Evolutionary conservation across 2,329 filamentous ascomycete species (phyloP).

Genomic region (Capronia americana): DNA sequence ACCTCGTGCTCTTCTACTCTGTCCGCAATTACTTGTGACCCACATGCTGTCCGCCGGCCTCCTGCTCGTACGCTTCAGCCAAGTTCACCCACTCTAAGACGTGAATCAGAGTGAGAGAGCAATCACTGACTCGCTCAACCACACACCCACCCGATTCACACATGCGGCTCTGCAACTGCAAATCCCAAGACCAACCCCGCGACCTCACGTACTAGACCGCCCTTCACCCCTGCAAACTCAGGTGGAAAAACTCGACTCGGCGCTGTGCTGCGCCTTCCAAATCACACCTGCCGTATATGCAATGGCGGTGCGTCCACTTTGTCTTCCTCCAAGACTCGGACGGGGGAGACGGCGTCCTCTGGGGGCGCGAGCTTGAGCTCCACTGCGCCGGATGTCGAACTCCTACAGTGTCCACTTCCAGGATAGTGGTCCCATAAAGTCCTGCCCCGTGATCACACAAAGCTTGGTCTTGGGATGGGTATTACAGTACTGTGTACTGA

Average conservation of each 20-base stretch:
- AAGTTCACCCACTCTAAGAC: not conserved
- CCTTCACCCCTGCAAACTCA: not conserved
- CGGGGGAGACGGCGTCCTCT: not conserved
- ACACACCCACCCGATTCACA: no score
- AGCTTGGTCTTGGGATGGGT: not conserved
- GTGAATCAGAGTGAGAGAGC: not conserved
- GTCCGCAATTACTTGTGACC: not conserved
- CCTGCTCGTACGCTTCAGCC: not conserved
- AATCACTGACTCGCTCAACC: not conserved
- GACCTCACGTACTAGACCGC: not conserved
- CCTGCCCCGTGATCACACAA: not conserved
- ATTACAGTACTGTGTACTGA: not conserved
- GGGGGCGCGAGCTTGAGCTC: not conserved
- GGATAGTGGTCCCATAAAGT: not conserved
- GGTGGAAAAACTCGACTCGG: not conserved
- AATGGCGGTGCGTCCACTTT: not conserved
- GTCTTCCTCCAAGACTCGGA: not conserved
- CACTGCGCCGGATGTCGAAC: constrained; percentile 8
- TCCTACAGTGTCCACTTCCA: not conserved
- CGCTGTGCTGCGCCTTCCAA: not conserved
- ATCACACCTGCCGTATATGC: not conserved
- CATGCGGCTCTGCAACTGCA: not conserved
- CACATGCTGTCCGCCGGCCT: not conserved
- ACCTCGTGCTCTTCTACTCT: not conserved
- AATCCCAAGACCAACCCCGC: not conserved